Conservation (phyloP, 2,329 filamentous ascomycete species). For the Aspergillus sp. region DNA sequence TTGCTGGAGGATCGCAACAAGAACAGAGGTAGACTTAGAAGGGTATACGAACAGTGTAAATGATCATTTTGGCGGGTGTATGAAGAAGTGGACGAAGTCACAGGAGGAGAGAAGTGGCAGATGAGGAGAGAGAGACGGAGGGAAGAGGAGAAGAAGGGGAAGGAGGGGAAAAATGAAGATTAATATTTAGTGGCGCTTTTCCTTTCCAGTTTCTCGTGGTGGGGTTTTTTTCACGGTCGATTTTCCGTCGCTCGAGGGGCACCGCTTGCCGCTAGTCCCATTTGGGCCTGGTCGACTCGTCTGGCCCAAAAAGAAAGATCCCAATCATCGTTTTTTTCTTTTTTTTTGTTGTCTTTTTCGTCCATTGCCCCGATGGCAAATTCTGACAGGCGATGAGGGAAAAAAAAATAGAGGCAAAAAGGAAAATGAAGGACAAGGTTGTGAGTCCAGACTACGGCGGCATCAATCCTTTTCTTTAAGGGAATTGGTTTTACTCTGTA, state of each 20-base stretch:
- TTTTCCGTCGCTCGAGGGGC: conserved; percentile 18
- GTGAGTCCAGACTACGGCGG: background rate
- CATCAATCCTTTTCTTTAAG: background rate
- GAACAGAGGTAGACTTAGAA: background rate
- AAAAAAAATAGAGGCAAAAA: background rate
- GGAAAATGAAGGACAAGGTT: background rate
- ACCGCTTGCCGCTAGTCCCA: conserved; percentile 13
- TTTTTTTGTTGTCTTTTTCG: background rate
- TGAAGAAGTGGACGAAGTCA: conserved; percentile 16
- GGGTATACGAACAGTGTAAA: conserved; percentile 61
- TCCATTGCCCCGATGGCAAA: conserved; percentile 5
- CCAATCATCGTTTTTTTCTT: background rate
- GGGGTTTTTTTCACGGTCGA: conserved; percentile 20
- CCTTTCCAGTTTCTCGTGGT: conserved; percentile 19
- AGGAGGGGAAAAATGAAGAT: conserved; percentile 32
- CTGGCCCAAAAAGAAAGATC: conserved; percentile 4
- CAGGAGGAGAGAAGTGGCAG: conserved; percentile 30
- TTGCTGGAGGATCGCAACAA: conserved; percentile 8
- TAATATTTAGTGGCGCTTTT: conserved; percentile 28
- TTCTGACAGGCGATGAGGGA: background rate
- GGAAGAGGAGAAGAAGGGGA: conserved; percentile 32
- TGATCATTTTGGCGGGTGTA: conserved; percentile 65
- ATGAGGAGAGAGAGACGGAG: conserved; percentile 21
- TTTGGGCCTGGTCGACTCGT: conserved; percentile 15
- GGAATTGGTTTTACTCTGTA: background rate